Evolutionary conservation across 345 rosid genomes (phyloP).

Genomic region (Pistacia vera): DNA sequence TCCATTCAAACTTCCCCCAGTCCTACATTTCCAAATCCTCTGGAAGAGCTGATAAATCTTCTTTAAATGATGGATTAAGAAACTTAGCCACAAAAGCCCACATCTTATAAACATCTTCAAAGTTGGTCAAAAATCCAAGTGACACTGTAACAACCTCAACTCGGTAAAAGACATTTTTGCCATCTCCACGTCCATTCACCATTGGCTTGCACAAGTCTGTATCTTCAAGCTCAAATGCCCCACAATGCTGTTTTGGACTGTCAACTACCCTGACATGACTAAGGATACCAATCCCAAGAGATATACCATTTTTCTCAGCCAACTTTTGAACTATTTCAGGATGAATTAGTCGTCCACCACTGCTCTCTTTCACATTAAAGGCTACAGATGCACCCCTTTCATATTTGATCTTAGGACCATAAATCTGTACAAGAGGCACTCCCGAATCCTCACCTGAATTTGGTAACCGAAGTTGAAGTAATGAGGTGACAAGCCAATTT

Average conservation of each 20-base stretch:
- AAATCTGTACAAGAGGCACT: conserved; percentile 57
- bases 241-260: conserved; percentile 43
- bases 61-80: conserved; percentile 52
- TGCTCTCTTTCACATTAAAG: conserved; percentile 49
- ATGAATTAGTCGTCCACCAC: conserved; percentile 40
- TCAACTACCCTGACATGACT: conserved; percentile 58
- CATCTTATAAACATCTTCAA: conserved; percentile 67
- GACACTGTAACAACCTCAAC: conserved; percentile 75
- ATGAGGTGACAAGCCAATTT: conserved; percentile 87
- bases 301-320: conserved; percentile 64
- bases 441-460: conserved; percentile 42
- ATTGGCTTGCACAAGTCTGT: conserved; percentile 54
- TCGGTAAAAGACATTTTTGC: conserved; percentile 48
- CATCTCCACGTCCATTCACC: conserved; percentile 37
- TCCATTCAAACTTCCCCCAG: not conserved
- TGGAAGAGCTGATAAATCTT: conserved; percentile 38
- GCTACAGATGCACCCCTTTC: conserved; percentile 75
- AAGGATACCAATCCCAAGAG: conserved; percentile 62
- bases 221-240: conserved; percentile 47
- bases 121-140: conserved; percentile 66
- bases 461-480: conserved; percentile 70
- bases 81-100: conserved; percentile 68
- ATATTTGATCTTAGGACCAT: conserved; percentile 75
- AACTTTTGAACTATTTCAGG: conserved; percentile 63
- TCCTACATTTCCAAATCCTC: conserved; percentile 49